phyloP scores from a whole-genome alignment of 768 basidiomycete species.

The Trametes sanguinea region DNA sequence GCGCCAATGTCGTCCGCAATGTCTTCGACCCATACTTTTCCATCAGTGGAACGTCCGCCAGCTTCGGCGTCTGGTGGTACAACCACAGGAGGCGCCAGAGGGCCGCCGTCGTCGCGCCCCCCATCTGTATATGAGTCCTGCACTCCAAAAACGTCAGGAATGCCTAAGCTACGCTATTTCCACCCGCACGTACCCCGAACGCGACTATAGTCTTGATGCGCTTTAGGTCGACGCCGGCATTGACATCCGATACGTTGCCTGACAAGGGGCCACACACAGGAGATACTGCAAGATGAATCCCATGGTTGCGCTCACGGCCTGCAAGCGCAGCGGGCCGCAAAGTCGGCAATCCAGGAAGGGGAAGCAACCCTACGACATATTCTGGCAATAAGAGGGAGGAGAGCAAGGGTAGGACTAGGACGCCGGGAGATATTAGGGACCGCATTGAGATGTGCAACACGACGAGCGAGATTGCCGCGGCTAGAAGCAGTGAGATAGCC shows the following conservation, averaged over 20 bases:
- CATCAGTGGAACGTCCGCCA: slow-evolving; percentile 54
- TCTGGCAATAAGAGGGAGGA: background rate
- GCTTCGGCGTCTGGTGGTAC: slow-evolving; percentile 47
- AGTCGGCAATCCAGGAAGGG: background rate
- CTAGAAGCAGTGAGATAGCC: background rate
- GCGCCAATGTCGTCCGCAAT: slow-evolving; percentile 44
- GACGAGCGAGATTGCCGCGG: background rate
- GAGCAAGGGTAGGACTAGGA: background rate
- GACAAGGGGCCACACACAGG: slow-evolving; percentile 46
- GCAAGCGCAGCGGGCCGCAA: background rate
- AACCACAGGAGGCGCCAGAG: slow-evolving; percentile 44
- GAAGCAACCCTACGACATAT: background rate
- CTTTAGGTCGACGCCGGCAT: slow-evolving; percentile 45
- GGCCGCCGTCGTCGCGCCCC: slow-evolving; percentile 47
- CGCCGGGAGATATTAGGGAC: background rate
- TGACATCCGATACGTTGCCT: slow-evolving; percentile 47
- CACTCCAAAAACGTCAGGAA: background rate
- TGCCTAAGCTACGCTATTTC: background rate
- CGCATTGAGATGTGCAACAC: background rate
- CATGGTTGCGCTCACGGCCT: slow-evolving; percentile 16
- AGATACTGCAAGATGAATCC: slow-evolving; percentile 47
- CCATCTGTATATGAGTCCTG: slow-evolving; percentile 55
- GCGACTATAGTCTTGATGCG: slow-evolving; percentile 50
- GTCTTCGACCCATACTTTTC: slow-evolving; percentile 51
- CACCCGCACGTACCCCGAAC: slow-evolving; percentile 44